Conservation (phyloP, 2,329 filamentous ascomycete species). For the Ceratocystis destructans region DNA sequence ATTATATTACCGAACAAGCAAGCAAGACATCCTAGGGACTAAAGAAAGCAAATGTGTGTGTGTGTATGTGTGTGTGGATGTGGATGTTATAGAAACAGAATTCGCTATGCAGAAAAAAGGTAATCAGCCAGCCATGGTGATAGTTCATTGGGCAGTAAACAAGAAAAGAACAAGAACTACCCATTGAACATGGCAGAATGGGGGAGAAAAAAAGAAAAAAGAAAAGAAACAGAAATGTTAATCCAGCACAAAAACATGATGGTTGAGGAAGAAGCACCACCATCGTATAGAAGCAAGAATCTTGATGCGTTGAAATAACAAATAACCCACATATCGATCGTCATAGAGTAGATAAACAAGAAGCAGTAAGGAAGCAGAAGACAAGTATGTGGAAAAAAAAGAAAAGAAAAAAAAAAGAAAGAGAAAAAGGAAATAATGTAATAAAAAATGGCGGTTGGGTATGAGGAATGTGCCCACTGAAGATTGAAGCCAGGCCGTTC, state of each 20-base stretch:
- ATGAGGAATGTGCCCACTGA: neutral
- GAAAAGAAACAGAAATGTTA: neutral
- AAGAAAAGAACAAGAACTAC: neutral
- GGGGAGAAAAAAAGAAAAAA: neutral
- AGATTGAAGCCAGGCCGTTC: no score
- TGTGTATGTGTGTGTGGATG: neutral
- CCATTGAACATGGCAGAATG: neutral
- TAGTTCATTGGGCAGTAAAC: neutral
- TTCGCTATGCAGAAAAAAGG: slow-evolving; percentile 2
- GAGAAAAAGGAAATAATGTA: neutral
- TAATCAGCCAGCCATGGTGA: neutral
- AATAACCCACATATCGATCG: slow-evolving; percentile 12
- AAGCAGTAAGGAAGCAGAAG: slow-evolving; percentile 3
- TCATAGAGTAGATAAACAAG: slow-evolving; percentile 14
- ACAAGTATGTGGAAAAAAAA: neutral
- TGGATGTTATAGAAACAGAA: neutral
- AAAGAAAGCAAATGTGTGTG: neutral
- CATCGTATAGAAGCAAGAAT: neutral
- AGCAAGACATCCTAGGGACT: neutral
- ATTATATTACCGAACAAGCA: neutral
- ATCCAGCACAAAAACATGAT: neutral
- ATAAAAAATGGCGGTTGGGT: neutral
- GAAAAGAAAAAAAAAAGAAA: no score
- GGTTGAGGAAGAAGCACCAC: neutral
- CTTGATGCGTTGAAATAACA: slow-evolving; percentile 5